These are phyloP conservation scores for Wilcoxina mikolae DNA, from an alignment of 495 filamentous ascomycete genomes.

Conservation along the genomic window DNA sequence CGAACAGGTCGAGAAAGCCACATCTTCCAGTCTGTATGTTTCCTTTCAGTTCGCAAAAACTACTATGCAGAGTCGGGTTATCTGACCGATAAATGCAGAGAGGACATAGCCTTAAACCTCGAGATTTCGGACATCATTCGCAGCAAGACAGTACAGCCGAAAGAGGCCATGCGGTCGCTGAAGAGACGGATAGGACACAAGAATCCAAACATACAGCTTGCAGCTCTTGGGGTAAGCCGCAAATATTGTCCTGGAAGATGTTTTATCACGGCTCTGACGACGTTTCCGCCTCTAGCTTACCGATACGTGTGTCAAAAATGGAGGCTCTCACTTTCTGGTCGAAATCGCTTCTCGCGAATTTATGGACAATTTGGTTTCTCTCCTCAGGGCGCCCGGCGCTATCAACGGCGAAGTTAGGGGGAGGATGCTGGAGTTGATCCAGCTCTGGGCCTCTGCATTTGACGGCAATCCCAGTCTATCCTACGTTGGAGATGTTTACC, in stretches of 20 bases:
- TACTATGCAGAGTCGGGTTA: slow-evolving; percentile 9
- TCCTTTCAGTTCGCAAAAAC: slow-evolving; percentile 1
- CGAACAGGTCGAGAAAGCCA: slow-evolving; percentile 90
- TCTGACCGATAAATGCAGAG: slow-evolving; percentile 37
- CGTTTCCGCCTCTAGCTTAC: slow-evolving; percentile 46
- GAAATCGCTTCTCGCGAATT: slow-evolving; percentile 96
- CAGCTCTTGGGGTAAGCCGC: slow-evolving; percentile 59
- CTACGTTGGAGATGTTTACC: slow-evolving; percentile 81
- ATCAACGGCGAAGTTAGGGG: slow-evolving; percentile 71
- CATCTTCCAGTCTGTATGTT: slow-evolving; percentile 73
- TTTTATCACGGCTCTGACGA: slow-evolving; percentile 2
- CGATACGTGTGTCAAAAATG: slow-evolving; percentile 97
- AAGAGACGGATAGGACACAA: slow-evolving; percentile 87
- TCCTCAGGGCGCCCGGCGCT: slow-evolving; percentile 62
- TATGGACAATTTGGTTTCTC: slow-evolving; percentile 87
- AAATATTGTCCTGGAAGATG: slow-evolving; percentile 8
- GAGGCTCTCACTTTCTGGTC: slow-evolving; percentile 83
- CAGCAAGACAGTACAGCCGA: slow-evolving; percentile 90
- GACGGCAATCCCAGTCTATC: slow-evolving; percentile 69
- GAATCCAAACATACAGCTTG: slow-evolving; percentile 91
- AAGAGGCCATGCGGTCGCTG: slow-evolving; percentile 91
- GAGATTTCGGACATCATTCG: slow-evolving; percentile 94
- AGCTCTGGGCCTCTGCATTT: slow-evolving; percentile 81
- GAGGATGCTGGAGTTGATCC: slow-evolving; percentile 85
- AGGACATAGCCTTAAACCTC: slow-evolving; percentile 90